Conservation (phyloP, 2,329 filamentous ascomycete genomes). For the Elsinoe batatas region DNA sequence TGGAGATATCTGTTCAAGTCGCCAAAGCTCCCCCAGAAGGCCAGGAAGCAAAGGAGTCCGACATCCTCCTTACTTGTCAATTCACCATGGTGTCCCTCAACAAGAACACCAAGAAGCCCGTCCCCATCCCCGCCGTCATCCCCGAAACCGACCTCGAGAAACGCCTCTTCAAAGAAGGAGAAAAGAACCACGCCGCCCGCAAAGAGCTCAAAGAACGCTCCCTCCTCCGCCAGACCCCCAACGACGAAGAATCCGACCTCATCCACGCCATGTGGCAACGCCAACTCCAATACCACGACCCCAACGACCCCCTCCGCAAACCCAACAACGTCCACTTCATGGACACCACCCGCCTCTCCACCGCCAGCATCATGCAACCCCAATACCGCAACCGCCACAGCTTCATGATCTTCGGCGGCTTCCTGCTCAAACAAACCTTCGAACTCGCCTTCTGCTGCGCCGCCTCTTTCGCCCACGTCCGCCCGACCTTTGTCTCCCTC, state of each 20-base stretch:
- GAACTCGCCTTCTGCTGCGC: slow-evolving; percentile 69
- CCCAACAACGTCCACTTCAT: slow-evolving; percentile 53
- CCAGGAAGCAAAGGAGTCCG: slow-evolving; percentile 46
- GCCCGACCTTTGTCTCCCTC: slow-evolving; percentile 61
- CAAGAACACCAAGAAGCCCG: slow-evolving; percentile 55
- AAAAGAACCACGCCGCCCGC: slow-evolving; percentile 57
- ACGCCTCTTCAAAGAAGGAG: slow-evolving; percentile 51
- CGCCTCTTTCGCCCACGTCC: slow-evolving; percentile 57
- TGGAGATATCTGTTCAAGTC: slow-evolving; percentile 66
- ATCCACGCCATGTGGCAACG: slow-evolving; percentile 66
- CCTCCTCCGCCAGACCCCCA: slow-evolving; percentile 56
- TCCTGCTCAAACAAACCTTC: slow-evolving; percentile 63
- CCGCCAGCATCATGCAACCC: slow-evolving; percentile 66
- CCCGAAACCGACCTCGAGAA: slow-evolving; percentile 57
- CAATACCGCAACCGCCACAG: slow-evolving; percentile 61
- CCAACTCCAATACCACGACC: slow-evolving; percentile 55
- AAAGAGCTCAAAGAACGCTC: slow-evolving; percentile 52
- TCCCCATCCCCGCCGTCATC: slow-evolving; percentile 51
- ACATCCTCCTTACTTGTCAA: slow-evolving; percentile 59
- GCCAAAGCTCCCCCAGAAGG: slow-evolving; percentile 55
- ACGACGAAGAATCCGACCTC: slow-evolving; percentile 60
- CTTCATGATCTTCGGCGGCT: slow-evolving; percentile 72
- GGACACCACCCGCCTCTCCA: slow-evolving; percentile 52
- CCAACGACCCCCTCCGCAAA: slow-evolving; percentile 43
- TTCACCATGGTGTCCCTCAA: slow-evolving; percentile 72